phyloP scores from a whole-genome alignment of 1,284 basidiomycete species.

The Cystobasidium sp. region DNA sequence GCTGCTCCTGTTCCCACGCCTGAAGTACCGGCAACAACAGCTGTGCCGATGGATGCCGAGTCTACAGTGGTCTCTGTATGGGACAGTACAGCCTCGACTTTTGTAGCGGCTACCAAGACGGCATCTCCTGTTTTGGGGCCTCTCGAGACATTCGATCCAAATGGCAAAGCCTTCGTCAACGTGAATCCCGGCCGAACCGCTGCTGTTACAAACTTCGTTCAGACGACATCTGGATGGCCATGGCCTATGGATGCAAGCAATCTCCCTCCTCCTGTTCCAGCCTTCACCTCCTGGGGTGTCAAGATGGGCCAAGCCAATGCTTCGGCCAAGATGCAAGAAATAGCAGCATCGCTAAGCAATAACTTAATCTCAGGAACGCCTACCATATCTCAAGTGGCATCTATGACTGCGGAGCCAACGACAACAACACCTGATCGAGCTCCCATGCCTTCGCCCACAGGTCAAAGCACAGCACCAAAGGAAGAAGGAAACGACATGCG shows the following conservation, averaged over 20 bases:
- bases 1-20: too few relatives aligned
- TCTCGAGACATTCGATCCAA: background rate
- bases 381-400: too few relatives aligned
- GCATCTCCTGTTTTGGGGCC: background rate
- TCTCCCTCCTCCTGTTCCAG: background rate
- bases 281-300: background rate
- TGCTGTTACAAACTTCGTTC: background rate
- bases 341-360: background rate
- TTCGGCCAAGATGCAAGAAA: background rate
- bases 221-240: conserved; percentile 1
- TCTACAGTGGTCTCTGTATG: too few relatives aligned
- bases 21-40: too few relatives aligned
- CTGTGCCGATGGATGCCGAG: too few relatives aligned
- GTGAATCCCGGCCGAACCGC: background rate
- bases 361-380: background rate
- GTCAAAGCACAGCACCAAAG: background rate
- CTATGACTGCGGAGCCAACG: background rate
- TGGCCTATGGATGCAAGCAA: conserved; percentile 4
- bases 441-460: background rate
- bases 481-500: background rate
- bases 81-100: background rate
- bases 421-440: background rate
- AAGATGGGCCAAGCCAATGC: conserved; percentile 9
- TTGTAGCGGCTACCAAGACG: background rate
- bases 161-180: background rate